phyloP scores from a whole-genome alignment of 148 eudicot species.

The Arctostaphylos glauca region DNA sequence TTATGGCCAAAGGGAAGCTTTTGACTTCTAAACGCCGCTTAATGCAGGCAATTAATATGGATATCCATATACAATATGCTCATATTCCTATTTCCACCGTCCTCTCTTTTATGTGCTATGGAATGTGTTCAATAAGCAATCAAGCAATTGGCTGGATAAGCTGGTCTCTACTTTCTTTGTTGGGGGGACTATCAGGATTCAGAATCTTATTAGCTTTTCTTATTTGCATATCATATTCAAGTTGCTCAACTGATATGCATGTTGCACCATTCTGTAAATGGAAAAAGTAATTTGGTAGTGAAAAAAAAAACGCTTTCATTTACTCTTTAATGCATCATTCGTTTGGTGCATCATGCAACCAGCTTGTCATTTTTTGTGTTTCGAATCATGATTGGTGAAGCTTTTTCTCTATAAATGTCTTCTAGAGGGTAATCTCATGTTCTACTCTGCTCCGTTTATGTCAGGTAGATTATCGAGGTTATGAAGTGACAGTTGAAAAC shows the following conservation, averaged over 20 bases:
- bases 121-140: background rate
- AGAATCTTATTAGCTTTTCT: background rate
- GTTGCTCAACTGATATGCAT: background rate
- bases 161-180: conserved; percentile 7
- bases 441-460: conserved; percentile 18
- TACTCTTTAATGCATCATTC: conserved; percentile 1
- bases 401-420: background rate
- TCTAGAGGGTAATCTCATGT: conserved; percentile 12
- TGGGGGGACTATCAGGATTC: background rate
- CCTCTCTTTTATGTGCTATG: background rate
- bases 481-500: conserved; percentile 96
- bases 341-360: background rate
- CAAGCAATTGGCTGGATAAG: background rate
- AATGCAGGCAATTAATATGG: background rate
- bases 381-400: background rate
- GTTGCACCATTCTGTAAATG: background rate
- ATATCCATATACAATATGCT: background rate
- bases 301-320: background rate
- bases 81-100: background rate
- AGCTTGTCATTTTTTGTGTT: background rate
- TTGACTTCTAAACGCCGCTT: background rate
- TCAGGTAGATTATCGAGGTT: conserved; percentile 98
- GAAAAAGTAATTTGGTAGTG: background rate
- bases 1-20: background rate
- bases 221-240: background rate